phyloP scores from a whole-genome alignment of 2,329 filamentous ascomycete genomes.

The Aspergillus sp. region DNA sequence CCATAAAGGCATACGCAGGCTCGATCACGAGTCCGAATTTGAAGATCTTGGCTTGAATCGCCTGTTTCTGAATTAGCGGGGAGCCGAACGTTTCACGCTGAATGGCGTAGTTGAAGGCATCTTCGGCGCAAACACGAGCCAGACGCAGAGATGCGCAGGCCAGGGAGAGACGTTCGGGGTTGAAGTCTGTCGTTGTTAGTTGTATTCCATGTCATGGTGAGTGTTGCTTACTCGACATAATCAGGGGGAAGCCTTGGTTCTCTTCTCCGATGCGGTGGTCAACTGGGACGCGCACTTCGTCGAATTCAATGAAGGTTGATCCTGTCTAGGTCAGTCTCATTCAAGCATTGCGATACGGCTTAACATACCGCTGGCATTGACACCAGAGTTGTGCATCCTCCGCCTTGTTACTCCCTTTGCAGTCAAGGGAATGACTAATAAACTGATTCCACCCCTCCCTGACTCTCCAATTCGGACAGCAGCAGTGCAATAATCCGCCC shows the following conservation, averaged over 20 bases:
- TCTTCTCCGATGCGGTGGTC: slow-evolving; percentile 69
- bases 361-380: slow-evolving; percentile 59
- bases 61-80: slow-evolving; percentile 57
- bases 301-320: slow-evolving; percentile 66
- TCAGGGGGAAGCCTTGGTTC: slow-evolving; percentile 69
- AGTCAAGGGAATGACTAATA: slow-evolving; percentile 67
- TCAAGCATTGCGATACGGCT: neutral
- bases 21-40: slow-evolving; percentile 61
- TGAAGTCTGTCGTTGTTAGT: slow-evolving; percentile 56
- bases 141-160: slow-evolving; percentile 63
- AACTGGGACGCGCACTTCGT: slow-evolving; percentile 69
- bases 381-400: slow-evolving; percentile 62
- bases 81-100: slow-evolving; percentile 65
- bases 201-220: neutral
- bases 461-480: slow-evolving; percentile 61
- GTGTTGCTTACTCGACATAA: slow-evolving; percentile 59
- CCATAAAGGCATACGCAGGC: slow-evolving; percentile 61
- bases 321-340: slow-evolving; percentile 22
- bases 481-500: slow-evolving; percentile 62
- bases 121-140: slow-evolving; percentile 58
- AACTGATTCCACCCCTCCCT: slow-evolving; percentile 59
- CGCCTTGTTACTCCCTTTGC: slow-evolving; percentile 55
- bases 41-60: slow-evolving; percentile 61
- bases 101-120: slow-evolving; percentile 63
- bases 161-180: slow-evolving; percentile 70